phyloP scores from a whole-genome alignment of 768 basidiomycete species.

The Myochromella boudieri region DNA sequence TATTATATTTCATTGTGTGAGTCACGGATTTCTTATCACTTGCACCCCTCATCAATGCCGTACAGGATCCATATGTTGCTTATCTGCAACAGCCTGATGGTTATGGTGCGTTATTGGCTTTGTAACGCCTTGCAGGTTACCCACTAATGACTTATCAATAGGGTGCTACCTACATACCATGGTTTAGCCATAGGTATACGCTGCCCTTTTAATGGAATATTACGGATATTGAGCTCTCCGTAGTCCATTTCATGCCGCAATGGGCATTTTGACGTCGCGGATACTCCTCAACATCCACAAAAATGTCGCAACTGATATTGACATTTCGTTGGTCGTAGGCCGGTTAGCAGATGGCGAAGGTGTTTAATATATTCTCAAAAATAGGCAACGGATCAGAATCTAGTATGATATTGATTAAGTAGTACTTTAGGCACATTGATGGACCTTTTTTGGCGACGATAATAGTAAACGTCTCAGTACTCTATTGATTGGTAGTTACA shows the following conservation, averaged over 20 bases:
- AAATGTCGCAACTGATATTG: constrained; percentile 19
- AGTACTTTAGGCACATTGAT: too few relatives aligned
- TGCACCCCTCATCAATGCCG: not conserved
- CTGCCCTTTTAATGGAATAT: too few relatives aligned
- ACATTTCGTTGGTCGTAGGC: not conserved
- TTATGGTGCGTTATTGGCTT: constrained; percentile 36
- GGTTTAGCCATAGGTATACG: constrained; percentile 47
- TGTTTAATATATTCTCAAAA: too few relatives aligned
- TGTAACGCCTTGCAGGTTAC: not conserved
- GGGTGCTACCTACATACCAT: constrained; percentile 44
- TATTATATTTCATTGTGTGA: constrained; percentile 44
- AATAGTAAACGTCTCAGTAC: too few relatives aligned
- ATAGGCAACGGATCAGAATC: too few relatives aligned
- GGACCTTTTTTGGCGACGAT: too few relatives aligned
- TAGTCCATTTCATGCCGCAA: constrained; percentile 47
- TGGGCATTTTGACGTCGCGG: constrained; percentile 44
- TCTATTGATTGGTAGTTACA: too few relatives aligned
- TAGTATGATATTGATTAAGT: too few relatives aligned
- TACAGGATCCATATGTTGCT: constrained; percentile 36
- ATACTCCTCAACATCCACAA: constrained; percentile 47
- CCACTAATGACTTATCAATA: too few relatives aligned
- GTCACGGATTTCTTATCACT: not conserved
- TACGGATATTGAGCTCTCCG: too few relatives aligned
- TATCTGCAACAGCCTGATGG: constrained; percentile 48
- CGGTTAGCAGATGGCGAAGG: too few relatives aligned